Evolutionary conservation across 2,329 filamentous ascomycete species (phyloP), one percentile per base, ranked within the genome.

Genomic region (Byssoonygena ceratinophila): DNA sequence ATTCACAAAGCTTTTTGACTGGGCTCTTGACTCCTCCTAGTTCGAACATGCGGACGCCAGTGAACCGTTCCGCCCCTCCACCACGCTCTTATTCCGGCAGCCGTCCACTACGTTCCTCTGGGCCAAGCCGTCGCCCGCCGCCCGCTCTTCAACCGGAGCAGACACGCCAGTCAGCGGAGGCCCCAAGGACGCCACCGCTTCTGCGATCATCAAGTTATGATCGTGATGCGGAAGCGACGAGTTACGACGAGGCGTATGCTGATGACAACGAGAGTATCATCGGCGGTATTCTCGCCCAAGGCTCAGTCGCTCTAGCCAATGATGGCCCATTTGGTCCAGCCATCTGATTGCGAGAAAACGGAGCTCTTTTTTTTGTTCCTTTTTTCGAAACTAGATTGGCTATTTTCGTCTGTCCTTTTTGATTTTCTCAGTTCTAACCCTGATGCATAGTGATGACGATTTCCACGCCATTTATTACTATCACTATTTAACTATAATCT

Each of bases 11-110:
- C 46, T 83, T 88, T 55, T 74, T 90, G 18, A 84, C 84, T 0
- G 90, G 90, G 1, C 79, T 95, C 20, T 76, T 96, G 74, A 96
- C 91, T 1, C 90, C 91, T n/a, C 91, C 90, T 3, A 81, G 84
- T 27, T 89, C 85, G 3, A 80, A 81, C 51, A 67, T 84, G 45
- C 83, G 85, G 58, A 80, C 77, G 2, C 77, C 81, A 0, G 71
- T 75, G 2, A 67, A 72, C 51, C 62, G 60, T 5, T 55, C 67
- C 32, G 54, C 64, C 59, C 54, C 48, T 64, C 62, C 39, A 22
- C 40, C 39, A 22, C 43, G 52, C 22, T 47, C 66, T 20, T 60
- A 59, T 14, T 65, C 67, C 8, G 65, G 68, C 55, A 67, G 56
- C 51, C 63, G 69, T 8, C 64, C 67, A 3, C 47, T 70, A 41